Conservation (phyloP, 768 basidiomycete species). For the Pleurotus giganteus region DNA sequence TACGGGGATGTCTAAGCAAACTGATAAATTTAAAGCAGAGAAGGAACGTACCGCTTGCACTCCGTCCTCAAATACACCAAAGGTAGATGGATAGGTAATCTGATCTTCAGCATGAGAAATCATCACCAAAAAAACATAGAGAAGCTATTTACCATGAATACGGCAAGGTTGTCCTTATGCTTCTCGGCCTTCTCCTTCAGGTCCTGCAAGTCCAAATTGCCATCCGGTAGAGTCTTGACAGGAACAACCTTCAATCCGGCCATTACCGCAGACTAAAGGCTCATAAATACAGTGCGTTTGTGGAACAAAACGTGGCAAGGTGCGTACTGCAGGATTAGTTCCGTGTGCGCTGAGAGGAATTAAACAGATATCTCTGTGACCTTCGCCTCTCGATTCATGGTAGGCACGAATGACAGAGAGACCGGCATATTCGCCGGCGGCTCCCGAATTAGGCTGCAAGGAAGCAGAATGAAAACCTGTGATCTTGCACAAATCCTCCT, state of each 20-base stretch:
- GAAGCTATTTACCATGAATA: constrained; percentile 92
- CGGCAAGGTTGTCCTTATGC: constrained; percentile 89
- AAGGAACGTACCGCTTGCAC: constrained; percentile 58
- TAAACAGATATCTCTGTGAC: constrained; percentile 84
- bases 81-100: constrained; percentile 98
- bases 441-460: constrained; percentile 98
- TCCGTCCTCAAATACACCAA: constrained; percentile 95
- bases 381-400: constrained; percentile 85
- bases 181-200: constrained; percentile 84
- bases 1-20: constrained; percentile 23
- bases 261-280: constrained; percentile 87
- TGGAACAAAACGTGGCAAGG: not conserved
- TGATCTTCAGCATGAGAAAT: constrained; percentile 24
- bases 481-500: constrained; percentile 85
- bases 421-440: constrained; percentile 97
- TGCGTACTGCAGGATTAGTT: constrained; percentile 91
- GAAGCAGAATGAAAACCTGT: constrained; percentile 97
- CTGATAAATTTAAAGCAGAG: not conserved
- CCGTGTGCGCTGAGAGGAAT: constrained; percentile 97
- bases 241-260: constrained; percentile 95
- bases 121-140: no score
- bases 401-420: constrained; percentile 92
- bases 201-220: constrained; percentile 87
- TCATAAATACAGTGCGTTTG: constrained; percentile 14
- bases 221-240: constrained; percentile 86